These are phyloP conservation scores for Neoconidiobolus thromboides DNA, from an alignment of 371 early-diverging fungal genomes.

Conservation along the genomic window DNA sequence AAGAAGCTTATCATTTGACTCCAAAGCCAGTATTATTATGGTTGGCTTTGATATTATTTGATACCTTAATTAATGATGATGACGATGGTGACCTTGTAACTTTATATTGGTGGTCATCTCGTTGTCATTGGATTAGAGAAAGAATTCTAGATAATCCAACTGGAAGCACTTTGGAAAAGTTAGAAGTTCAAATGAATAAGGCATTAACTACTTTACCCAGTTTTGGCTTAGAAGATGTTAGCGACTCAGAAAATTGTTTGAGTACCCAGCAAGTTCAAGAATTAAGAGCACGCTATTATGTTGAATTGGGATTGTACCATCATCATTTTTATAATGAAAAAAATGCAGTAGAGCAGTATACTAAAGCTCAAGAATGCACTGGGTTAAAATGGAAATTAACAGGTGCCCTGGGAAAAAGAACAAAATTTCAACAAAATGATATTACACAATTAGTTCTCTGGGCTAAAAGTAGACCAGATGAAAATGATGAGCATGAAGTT, in stretches of 20 bases:
- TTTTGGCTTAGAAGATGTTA: not conserved
- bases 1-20: constrained; percentile 64
- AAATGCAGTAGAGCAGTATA: constrained; percentile 41
- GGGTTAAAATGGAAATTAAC: constrained; percentile 67
- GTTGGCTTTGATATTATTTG: constrained; percentile 38
- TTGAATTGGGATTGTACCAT: constrained; percentile 58
- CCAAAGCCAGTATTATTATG: constrained; percentile 43
- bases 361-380: constrained; percentile 51
- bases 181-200: constrained; percentile 19
- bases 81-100: constrained; percentile 12
- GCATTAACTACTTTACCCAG: constrained; percentile 7
- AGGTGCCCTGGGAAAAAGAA: constrained; percentile 78
- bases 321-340: constrained; percentile 54
- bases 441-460: constrained; percentile 75
- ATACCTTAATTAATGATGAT: constrained; percentile 11
- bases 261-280: constrained; percentile 9
- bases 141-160: constrained; percentile 68
- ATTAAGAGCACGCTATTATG: constrained; percentile 36
- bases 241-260: not conserved
- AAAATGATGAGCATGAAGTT: constrained; percentile 9
- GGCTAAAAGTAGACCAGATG: constrained; percentile 46
- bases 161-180: constrained; percentile 31
- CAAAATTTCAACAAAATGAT: constrained; percentile 78
- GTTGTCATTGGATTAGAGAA: constrained; percentile 60
- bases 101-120: constrained; percentile 54